Evolutionary conservation across 176 grass and related monocot genomes (phyloP).

Genomic region (Hsuehochloa calcarea): DNA sequence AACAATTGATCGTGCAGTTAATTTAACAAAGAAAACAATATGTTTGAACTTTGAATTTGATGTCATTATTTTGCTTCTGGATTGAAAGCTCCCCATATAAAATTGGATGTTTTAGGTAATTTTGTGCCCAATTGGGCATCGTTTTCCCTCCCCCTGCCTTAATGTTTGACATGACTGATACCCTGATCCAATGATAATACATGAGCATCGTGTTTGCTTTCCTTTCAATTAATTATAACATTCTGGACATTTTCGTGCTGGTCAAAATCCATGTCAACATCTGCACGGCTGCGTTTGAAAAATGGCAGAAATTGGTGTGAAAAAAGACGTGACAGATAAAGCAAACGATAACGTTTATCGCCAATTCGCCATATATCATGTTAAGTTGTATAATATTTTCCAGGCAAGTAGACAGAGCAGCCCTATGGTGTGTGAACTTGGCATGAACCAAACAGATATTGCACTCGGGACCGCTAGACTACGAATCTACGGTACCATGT

Average conservation of each 20-base stretch:
- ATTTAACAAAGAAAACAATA: not conserved
- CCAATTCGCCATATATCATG: not conserved
- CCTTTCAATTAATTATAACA: not conserved
- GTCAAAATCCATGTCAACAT: not conserved
- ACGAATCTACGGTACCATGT: not conserved
- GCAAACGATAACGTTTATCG: not conserved
- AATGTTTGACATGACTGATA: not conserved
- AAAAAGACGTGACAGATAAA: not conserved
- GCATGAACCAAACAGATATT: not conserved
- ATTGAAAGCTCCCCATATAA: not conserved
- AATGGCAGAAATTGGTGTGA: not conserved
- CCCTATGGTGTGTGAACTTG: not conserved
- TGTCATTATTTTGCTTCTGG: not conserved
- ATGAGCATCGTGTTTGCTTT: not conserved
- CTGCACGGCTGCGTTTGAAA: not conserved
- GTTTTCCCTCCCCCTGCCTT: not conserved
- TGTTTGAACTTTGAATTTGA: constrained; percentile 4
- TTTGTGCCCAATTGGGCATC: not conserved
- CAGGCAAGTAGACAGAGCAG: not conserved
- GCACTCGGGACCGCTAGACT: not conserved
- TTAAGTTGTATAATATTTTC: not conserved
- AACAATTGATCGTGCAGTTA: not conserved
- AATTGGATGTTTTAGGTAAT: not conserved
- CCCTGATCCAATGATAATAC: not conserved
- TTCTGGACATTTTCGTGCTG: not conserved